Percentiles rank a stretch among this genome's conserved stretches.
These are phyloP conservation scores for Coriaria nepalensis DNA, from an alignment of 306 rosid species.

Conservation along the genomic window DNA sequence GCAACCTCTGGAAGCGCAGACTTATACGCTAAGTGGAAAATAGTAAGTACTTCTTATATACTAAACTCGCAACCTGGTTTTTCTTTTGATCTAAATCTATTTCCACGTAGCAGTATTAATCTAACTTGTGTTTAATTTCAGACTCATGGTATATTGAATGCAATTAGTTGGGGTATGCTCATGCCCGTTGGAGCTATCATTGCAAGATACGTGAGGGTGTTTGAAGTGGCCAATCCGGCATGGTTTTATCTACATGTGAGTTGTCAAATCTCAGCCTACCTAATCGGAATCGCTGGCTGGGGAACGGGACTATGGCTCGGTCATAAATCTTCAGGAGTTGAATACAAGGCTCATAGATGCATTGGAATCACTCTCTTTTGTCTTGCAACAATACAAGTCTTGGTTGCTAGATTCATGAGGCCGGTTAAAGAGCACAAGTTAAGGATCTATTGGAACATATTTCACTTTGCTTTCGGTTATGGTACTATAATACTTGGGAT, in stretches of 20 bases:
- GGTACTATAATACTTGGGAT: conserved; percentile 10
- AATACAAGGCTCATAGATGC: conserved; percentile 1
- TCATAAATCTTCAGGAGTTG: conserved; percentile 1
- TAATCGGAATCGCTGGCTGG: conserved; percentile 15
- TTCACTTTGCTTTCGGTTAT: conserved; percentile 12
- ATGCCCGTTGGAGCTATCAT: no score
- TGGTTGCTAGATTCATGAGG: conserved; percentile 9
- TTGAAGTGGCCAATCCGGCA: conserved; percentile 5
- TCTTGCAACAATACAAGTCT: conserved; percentile 11
- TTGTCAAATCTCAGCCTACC: conserved; percentile 14
- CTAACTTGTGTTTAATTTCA: no score
- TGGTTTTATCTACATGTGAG: conserved; percentile 18
- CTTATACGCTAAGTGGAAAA: no score
- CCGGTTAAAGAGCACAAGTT: conserved; percentile 15
- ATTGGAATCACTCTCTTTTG: conserved; percentile 13
- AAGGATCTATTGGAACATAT: conserved; percentile 15
- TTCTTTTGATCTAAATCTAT: no score
- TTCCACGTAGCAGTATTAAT: no score
- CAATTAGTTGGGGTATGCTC: no score
- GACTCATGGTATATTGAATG: no score
- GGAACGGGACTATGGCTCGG: conserved; percentile 13
- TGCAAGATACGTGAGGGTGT: no score
- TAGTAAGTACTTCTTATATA: no score
- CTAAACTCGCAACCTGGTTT: no score
- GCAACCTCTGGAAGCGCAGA: no score